Percentiles rank a stretch among this genome's conserved stretches.
Conservation (phyloP, 768 basidiomycete genomes). For the Cyathus striatus region DNA sequence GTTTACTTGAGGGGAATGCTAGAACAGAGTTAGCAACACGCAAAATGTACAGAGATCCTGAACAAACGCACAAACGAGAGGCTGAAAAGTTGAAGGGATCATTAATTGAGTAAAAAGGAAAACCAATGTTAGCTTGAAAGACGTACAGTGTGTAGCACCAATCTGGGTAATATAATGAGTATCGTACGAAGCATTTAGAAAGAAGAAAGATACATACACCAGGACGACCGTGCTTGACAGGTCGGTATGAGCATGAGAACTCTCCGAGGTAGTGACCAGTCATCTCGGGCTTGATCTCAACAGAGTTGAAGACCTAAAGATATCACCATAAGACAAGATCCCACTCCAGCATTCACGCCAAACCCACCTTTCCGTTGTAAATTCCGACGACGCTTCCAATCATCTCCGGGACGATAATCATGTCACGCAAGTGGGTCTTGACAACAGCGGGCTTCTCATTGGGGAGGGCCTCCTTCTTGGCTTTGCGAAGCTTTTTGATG, state of each 20-base stretch:
- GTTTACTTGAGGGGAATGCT: conserved; percentile 96
- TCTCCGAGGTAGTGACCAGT: conserved; percentile 99
- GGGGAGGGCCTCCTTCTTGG: conserved; percentile 98
- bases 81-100: conserved; percentile 31
- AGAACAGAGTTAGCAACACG: background rate
- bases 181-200: background rate
- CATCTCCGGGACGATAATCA: conserved; percentile 99
- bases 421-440: conserved; percentile 98
- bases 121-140: conserved; percentile 1
- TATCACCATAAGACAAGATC: background rate
- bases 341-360: background rate
- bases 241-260: conserved; percentile 95
- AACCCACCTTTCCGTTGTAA: conserved; percentile 90
- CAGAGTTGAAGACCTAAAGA: conserved; percentile 92
- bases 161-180: conserved; percentile 42
- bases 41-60: background rate
- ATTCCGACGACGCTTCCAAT: conserved; percentile 97
- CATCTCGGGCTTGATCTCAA: conserved; percentile 99
- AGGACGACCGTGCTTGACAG: conserved; percentile 99
- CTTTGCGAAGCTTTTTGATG: conserved; percentile 99
- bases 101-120: conserved; percentile 6
- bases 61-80: conserved; percentile 70
- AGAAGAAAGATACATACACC: conserved; percentile 68
- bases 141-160: conserved; percentile 86
- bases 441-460: conserved; percentile 99